Percentiles rank a stretch among this genome's conserved stretches.
Evolutionary conservation across 225 moss, liverwort and hornwort genomes (phyloP).

Genomic region (Polytrichum commune): DNA sequence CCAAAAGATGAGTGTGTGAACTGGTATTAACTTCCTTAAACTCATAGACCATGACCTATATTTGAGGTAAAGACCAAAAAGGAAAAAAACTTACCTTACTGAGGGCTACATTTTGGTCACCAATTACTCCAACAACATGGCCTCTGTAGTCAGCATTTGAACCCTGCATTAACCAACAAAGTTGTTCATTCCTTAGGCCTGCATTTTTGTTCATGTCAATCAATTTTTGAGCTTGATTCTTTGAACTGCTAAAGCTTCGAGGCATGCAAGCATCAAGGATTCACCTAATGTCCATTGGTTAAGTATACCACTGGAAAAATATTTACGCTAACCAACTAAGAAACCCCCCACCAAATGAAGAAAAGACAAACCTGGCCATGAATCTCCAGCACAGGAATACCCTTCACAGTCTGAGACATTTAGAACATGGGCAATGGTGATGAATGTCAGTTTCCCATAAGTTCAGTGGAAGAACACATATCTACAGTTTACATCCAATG

Average conservation of each 20-base stretch:
- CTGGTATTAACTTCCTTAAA: no score
- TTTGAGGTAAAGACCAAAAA: not conserved
- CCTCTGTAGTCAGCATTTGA: conserved; percentile 92
- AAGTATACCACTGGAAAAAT: no score
- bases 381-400: conserved; percentile 89
- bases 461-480: no score
- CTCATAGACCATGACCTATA: not conserved
- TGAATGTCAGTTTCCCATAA: no score
- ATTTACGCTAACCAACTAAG: no score
- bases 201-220: not conserved
- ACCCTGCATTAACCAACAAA: conserved; percentile 48
- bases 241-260: no score
- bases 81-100: conserved; percentile 48
- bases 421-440: no score
- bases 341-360: conserved; percentile 5
- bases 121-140: conserved; percentile 91
- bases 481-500: no score
- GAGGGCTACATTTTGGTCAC: conserved; percentile 77
- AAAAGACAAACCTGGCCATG: conserved; percentile 81
- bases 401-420: conserved; percentile 68
- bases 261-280: not conserved
- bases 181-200: not conserved
- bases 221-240: no score
- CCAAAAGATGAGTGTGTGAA: no score
- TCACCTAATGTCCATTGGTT: no score